phyloP scores from a whole-genome alignment of 192 early-diverging fungal genomes.

The Coemansia sp. region DNA sequence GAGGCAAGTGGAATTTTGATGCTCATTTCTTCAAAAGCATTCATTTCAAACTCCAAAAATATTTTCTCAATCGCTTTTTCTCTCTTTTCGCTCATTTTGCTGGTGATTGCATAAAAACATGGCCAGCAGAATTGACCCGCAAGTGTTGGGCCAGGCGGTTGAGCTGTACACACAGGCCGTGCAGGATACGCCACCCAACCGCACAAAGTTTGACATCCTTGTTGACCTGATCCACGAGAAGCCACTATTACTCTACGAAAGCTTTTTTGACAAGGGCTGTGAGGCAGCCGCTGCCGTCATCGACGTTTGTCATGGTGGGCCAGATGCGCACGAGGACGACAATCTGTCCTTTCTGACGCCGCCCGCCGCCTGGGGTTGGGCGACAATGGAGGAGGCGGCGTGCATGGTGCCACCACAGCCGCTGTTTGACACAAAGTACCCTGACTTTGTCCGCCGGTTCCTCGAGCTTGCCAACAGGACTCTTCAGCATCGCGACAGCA shows the following conservation, averaged over 20 bases:
- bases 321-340: conserved; percentile 18
- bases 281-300: conserved; percentile 33
- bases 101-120: background rate
- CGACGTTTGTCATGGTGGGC: conserved; percentile 18
- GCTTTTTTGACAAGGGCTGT: conserved; percentile 32
- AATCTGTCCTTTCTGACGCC: conserved; percentile 40
- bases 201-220: conserved; percentile 42
- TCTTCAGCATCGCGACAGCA: conserved; percentile 20
- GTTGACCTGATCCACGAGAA: conserved; percentile 34
- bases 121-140: background rate
- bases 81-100: background rate
- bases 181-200: conserved; percentile 44
- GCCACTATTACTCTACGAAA: conserved; percentile 29
- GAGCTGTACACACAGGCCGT: conserved; percentile 39
- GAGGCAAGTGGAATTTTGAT: too few relatives aligned
- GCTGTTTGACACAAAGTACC: conserved; percentile 29
- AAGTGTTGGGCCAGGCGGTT: conserved; percentile 5
- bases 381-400: conserved; percentile 43
- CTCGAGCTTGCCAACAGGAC: conserved; percentile 26
- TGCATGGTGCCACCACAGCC: conserved; percentile 22
- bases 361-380: conserved; percentile 51
- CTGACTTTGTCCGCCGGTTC: conserved; percentile 22
- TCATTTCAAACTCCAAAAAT: too few relatives aligned
- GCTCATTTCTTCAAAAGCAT: too few relatives aligned
- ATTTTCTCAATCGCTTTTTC: too few relatives aligned